Evolutionary conservation across 2,329 filamentous ascomycete genomes (phyloP).

Genomic region (Neophaeococcomyces aloes): DNA sequence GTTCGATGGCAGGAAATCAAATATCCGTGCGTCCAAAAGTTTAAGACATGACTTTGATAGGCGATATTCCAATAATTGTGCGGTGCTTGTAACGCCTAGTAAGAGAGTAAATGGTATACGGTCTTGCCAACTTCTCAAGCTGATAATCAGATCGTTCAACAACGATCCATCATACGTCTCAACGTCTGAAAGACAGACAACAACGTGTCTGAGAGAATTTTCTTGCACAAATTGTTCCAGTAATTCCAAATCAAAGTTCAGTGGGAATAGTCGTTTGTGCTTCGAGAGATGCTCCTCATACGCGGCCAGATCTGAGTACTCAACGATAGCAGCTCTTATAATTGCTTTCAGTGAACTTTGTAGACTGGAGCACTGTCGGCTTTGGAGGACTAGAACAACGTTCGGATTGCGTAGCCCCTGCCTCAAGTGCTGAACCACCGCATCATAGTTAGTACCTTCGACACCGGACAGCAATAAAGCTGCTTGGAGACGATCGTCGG

Average conservation of each 20-base stretch:
- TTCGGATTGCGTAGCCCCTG: not conserved
- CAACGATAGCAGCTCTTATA: slow-evolving; percentile 32
- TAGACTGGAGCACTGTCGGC: slow-evolving; percentile 35
- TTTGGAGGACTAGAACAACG: slow-evolving; percentile 32
- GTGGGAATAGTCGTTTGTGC: slow-evolving; percentile 30
- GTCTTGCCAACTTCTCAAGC: slow-evolving; percentile 48
- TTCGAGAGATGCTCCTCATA: slow-evolving; percentile 32
- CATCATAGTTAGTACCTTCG: slow-evolving; percentile 8
- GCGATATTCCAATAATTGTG: slow-evolving; percentile 50
- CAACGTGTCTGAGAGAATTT: slow-evolving; percentile 29
- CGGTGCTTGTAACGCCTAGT: slow-evolving; percentile 52
- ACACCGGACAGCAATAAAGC: slow-evolving; percentile 14
- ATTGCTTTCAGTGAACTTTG: slow-evolving; percentile 38
- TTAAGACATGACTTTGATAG: slow-evolving; percentile 44
- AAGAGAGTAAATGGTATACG: slow-evolving; percentile 51
- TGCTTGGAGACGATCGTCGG: slow-evolving; percentile 10
- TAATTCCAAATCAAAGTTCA: slow-evolving; percentile 38
- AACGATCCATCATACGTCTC: slow-evolving; percentile 38
- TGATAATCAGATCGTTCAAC: slow-evolving; percentile 35
- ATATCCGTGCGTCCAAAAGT: slow-evolving; percentile 44
- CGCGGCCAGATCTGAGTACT: slow-evolving; percentile 29
- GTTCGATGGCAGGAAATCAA: slow-evolving; percentile 30
- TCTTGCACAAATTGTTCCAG: slow-evolving; percentile 33
- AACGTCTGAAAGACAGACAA: slow-evolving; percentile 36
- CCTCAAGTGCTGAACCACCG: slow-evolving; percentile 10